A percentile compares a stretch with the other conserved stretches of the same genome.
These are phyloP conservation scores for Bathelium albidoporum DNA, from an alignment of 495 filamentous ascomycete genomes.

Conservation along the genomic window DNA sequence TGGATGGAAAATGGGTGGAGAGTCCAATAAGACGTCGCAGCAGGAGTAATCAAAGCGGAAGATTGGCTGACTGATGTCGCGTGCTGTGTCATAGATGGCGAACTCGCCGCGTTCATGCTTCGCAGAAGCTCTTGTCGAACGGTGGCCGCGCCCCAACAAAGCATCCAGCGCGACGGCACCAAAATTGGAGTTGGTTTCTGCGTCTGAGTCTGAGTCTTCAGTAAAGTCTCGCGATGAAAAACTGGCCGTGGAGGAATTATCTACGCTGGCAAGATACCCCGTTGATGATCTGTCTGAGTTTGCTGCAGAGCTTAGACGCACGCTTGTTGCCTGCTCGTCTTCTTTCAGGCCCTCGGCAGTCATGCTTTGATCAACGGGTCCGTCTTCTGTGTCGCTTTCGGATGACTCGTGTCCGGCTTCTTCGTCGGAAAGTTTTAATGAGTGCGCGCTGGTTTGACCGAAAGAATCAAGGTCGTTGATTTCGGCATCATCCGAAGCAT, in stretches of 20 bases:
- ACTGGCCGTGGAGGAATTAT: background rate
- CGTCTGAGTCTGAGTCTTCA: background rate
- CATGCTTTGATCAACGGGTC: background rate
- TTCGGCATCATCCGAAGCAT: background rate
- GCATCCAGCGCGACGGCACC: background rate
- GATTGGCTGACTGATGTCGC: background rate
- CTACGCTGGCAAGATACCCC: background rate
- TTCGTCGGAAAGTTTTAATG: background rate
- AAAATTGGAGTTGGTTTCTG: background rate
- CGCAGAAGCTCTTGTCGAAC: background rate
- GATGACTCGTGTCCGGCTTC: background rate
- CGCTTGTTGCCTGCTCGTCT: background rate
- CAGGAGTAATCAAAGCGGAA: conserved; percentile 1
- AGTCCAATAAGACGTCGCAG: background rate
- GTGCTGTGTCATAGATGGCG: background rate
- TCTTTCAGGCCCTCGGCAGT: background rate
- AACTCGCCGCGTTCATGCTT: background rate
- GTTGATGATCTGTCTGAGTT: background rate
- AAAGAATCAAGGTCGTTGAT: background rate
- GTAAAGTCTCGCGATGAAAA: background rate
- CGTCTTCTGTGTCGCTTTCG: background rate
- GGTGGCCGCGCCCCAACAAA: background rate
- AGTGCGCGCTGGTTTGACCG: background rate
- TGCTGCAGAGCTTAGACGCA: background rate
- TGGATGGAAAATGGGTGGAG: conserved; percentile 6